These are phyloP conservation scores for Aspergillus intermedius DNA, from an alignment of 2,329 filamentous ascomycete species.

Conservation along the genomic window DNA sequence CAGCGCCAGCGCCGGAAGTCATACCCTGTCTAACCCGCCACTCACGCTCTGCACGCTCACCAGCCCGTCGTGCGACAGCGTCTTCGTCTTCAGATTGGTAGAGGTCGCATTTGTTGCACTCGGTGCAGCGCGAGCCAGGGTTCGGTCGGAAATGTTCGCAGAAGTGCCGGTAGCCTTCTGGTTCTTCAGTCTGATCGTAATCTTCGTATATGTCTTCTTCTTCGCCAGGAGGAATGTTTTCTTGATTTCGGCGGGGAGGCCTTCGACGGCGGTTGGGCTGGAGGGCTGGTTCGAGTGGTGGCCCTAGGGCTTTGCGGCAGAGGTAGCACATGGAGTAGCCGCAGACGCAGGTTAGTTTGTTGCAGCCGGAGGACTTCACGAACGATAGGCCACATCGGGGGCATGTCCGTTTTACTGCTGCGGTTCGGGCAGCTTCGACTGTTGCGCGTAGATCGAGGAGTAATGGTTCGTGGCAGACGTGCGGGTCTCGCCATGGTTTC, in stretches of 20 bases:
- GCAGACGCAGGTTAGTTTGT: constrained; percentile 92
- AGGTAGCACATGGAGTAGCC: constrained; percentile 98
- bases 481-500: constrained; percentile 79
- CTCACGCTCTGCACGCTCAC: constrained; percentile 62
- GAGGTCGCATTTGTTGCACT: constrained; percentile 76
- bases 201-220: constrained; percentile 8
- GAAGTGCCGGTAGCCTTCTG: constrained; percentile 84
- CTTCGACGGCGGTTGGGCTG: constrained; percentile 4
- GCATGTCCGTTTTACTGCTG: constrained; percentile 91
- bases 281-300: constrained; percentile 13
- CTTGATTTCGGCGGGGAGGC: constrained; percentile 9
- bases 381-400: constrained; percentile 86
- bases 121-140: constrained; percentile 65
- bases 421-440: constrained; percentile 86
- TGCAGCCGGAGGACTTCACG: constrained; percentile 89
- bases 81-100: constrained; percentile 67
- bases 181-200: constrained; percentile 32
- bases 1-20: constrained; percentile 6
- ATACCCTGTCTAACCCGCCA: constrained; percentile 61
- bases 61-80: constrained; percentile 60
- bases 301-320: constrained; percentile 63
- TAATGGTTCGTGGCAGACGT: constrained; percentile 81
- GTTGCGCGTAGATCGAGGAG: constrained; percentile 77
- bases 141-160: constrained; percentile 89
- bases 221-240: constrained; percentile 27